Conservation (phyloP, 2,329 filamentous ascomycete genomes). For the Herpotrichia juniperi region DNA sequence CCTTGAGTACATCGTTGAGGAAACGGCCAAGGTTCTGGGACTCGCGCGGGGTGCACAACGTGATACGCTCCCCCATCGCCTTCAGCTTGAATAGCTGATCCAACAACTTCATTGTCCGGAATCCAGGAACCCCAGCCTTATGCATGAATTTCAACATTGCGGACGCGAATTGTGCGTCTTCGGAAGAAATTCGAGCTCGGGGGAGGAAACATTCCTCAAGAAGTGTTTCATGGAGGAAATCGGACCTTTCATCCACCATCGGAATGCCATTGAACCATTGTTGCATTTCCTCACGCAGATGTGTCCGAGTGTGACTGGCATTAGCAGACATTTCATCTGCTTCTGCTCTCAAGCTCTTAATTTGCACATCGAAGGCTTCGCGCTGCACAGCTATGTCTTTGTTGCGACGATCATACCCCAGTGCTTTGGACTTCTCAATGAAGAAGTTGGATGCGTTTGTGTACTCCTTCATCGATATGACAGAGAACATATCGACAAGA, state of each 20-base stretch:
- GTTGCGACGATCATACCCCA: conserved; percentile 64
- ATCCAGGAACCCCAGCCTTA: conserved; percentile 80
- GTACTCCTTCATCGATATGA: conserved; percentile 79
- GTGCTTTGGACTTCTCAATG: conserved; percentile 65
- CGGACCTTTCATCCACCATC: conserved; percentile 64
- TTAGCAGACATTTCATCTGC: conserved; percentile 61
- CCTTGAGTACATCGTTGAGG: conserved; percentile 78
- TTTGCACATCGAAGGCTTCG: conserved; percentile 72
- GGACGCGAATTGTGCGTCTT: conserved; percentile 89
- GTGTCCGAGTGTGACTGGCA: conserved; percentile 60
- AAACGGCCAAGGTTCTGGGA: conserved; percentile 94
- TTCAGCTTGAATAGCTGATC: conserved; percentile 85
- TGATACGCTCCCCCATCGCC: conserved; percentile 60
- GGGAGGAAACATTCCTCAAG: conserved; percentile 94
- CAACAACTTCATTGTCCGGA: conserved; percentile 83
- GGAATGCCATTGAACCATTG: conserved; percentile 74
- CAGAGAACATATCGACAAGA: conserved; percentile 71
- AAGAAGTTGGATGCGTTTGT: conserved; percentile 68
- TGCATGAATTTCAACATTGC: conserved; percentile 88
- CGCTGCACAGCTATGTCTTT: conserved; percentile 75
- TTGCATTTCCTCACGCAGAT: conserved; percentile 76
- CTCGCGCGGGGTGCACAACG: conserved; percentile 73
- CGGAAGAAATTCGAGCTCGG: conserved; percentile 79
- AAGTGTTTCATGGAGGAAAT: conserved; percentile 72
- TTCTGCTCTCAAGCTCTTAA: conserved; percentile 65